Evolutionary conservation across 495 filamentous ascomycete genomes (phyloP).

Genomic region (Gamarada debralockiae): DNA sequence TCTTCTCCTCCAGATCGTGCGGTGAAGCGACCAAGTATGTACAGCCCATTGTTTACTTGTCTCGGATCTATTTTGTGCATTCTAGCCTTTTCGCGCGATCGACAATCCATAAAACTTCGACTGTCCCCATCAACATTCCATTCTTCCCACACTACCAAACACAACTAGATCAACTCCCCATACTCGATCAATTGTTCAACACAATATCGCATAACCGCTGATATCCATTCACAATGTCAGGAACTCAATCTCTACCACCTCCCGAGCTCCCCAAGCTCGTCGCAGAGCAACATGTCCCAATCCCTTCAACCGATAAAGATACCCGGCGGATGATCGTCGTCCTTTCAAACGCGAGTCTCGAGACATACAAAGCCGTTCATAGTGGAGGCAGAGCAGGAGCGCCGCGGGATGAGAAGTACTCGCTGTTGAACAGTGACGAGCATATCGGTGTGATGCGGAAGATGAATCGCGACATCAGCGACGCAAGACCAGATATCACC

Average conservation of each 20-base stretch:
- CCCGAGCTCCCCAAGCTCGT: constrained; percentile 85
- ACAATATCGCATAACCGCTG: constrained; percentile 17
- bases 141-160: not conserved
- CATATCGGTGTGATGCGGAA: constrained; percentile 99
- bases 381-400: constrained; percentile 57
- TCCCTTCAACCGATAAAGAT: constrained; percentile 80
- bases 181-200: constrained; percentile 14
- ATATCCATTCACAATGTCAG: constrained; percentile 28
- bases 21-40: constrained; percentile 25
- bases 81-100: not conserved
- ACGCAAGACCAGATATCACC: constrained; percentile 94
- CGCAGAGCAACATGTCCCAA: constrained; percentile 86
- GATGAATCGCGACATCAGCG: constrained; percentile 98
- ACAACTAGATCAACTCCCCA: not conserved
- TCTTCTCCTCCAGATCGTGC: constrained; percentile 18
- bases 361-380: constrained; percentile 87
- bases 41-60: not conserved
- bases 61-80: not conserved
- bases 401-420: constrained; percentile 86
- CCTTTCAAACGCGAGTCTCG: constrained; percentile 92
- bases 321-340: constrained; percentile 90
- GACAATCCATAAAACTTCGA: not conserved
- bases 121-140: not conserved
- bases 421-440: constrained; percentile 95
- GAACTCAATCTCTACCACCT: constrained; percentile 92